These are phyloP conservation scores for Mycosarcoma mackinlayi DNA, from an alignment of 1,284 basidiomycete species.

Conservation along the genomic window DNA sequence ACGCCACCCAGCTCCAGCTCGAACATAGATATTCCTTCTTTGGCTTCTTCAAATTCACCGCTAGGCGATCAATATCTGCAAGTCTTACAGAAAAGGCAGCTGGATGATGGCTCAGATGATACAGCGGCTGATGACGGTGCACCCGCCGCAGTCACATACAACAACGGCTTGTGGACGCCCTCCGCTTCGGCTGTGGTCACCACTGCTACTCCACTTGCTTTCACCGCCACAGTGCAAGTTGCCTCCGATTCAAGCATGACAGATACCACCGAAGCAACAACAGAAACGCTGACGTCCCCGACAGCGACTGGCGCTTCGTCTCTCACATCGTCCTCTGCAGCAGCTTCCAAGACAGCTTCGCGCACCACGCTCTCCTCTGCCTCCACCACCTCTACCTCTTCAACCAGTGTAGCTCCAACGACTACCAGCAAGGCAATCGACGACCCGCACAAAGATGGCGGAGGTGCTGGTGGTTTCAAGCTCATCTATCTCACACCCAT, in stretches of 20 bases:
- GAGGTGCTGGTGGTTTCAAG: constrained; percentile 41
- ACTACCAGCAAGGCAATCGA: neutral
- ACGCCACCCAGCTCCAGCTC: neutral
- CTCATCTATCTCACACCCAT: constrained; percentile 54
- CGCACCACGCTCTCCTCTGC: neutral
- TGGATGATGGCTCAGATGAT: constrained; percentile 4
- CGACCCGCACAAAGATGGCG: neutral
- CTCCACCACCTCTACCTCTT: constrained; percentile 1
- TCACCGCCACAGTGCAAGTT: constrained; percentile 8
- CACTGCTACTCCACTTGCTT: neutral
- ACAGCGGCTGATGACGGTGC: neutral
- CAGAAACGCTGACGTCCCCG: no score
- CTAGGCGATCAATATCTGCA: no score
- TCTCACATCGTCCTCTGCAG: neutral
- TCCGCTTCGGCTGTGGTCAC: constrained; percentile 7
- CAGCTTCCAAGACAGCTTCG: neutral
- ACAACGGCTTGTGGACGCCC: constrained; percentile 46
- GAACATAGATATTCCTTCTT: neutral
- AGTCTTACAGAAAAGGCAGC: no score
- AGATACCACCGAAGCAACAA: neutral
- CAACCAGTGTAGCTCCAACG: neutral
- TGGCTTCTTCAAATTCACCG: neutral
- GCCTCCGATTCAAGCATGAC: neutral
- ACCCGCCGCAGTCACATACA: constrained; percentile 10
- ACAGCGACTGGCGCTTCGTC: neutral